These are phyloP conservation scores for Barnettozyma californica DNA, from an alignment of 805 yeast species.

Conservation along the genomic window DNA sequence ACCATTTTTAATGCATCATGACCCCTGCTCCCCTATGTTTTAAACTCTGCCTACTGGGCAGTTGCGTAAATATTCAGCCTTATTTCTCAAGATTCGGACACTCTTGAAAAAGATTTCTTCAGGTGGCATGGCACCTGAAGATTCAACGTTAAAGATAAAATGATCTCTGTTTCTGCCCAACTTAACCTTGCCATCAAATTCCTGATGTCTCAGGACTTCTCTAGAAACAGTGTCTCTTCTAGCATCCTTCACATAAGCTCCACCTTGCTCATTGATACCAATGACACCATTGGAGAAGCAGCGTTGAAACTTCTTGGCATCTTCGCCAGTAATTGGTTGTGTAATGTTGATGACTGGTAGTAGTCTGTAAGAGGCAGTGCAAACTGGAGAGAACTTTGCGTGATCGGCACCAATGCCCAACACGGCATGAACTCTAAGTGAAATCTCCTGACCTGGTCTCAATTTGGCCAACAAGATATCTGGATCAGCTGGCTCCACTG, in stretches of 20 bases:
- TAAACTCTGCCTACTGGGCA: constrained; percentile 63
- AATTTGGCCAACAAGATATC: constrained; percentile 86
- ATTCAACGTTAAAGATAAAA: constrained; percentile 90
- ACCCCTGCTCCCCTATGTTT: background rate
- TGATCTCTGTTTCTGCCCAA: constrained; percentile 90
- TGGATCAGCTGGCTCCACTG: constrained; percentile 79
- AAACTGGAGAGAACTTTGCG: constrained; percentile 95
- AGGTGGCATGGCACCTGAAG: constrained; percentile 95
- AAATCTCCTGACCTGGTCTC: constrained; percentile 95
- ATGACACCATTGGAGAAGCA: constrained; percentile 95
- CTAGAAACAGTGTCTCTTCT: constrained; percentile 95
- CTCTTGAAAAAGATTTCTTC: constrained; percentile 93
- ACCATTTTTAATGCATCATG: constrained; percentile 4
- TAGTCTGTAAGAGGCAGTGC: constrained; percentile 93
- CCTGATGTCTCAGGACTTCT: constrained; percentile 91
- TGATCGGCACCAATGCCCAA: constrained; percentile 93
- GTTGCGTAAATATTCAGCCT: constrained; percentile 71
- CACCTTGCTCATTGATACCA: constrained; percentile 58
- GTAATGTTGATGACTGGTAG: constrained; percentile 80
- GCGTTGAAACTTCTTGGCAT: constrained; percentile 73
- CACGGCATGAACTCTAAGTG: constrained; percentile 83
- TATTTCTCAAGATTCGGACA: constrained; percentile 77
- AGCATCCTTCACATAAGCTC: constrained; percentile 81
- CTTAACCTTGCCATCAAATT: constrained; percentile 83
- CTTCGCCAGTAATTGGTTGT: constrained; percentile 68